Base-by-base conservation (phyloP, 2,329 filamentous ascomycete genomes). In the Xylaria sp. region DNA sequence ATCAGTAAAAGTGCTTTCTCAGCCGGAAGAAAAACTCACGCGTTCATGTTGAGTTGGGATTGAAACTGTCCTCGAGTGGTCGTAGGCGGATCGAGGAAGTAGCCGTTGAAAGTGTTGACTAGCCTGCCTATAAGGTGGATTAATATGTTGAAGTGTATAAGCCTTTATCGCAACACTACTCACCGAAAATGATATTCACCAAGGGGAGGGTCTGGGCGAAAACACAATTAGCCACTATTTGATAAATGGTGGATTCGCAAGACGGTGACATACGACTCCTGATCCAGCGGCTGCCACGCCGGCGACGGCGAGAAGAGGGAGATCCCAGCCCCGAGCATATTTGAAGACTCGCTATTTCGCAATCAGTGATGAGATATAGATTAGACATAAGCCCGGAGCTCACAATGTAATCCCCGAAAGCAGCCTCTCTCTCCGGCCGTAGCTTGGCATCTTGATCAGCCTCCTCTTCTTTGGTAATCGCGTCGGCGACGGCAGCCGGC, bases 161-260 rank as follows among this genome's bases (percentile, higher is more conserved):
- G 51, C 2, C 1, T 14, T n/a, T 30, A 58, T 12, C 57, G 39
- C 14, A 32, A 30, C 19, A 48, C 27, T 27, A 5, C 76, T 74
- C 78, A 83, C 85, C 86, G 74, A 89, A 88, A 14, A 88, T 80
- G 12, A 89, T 82, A 64, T 88, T 89, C 83, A 89, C 87, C 56
- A 90, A 72, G 0, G 88, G 88, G 55, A 89, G 76, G 1, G 87
- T 89, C 80, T 82, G 30, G 39, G 67, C 54, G 7, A 61, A 32
- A 58, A 34, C 8, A n/a, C 17, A 3, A 32, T 70, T 51, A 64
- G 60, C 42, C 47, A 36, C 27, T 4, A 47, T 42, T n/a, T 12
- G 17, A 27, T 30, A 30, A 3, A 45, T 14, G 32, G 6, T 12
- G 42, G 8, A 7, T 36, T 34, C 17, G 30, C 39, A 34, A 45